These are phyloP conservation scores for Camellia granthamiana DNA, from an alignment of 148 eudicot species.

Conservation along the genomic window DNA sequence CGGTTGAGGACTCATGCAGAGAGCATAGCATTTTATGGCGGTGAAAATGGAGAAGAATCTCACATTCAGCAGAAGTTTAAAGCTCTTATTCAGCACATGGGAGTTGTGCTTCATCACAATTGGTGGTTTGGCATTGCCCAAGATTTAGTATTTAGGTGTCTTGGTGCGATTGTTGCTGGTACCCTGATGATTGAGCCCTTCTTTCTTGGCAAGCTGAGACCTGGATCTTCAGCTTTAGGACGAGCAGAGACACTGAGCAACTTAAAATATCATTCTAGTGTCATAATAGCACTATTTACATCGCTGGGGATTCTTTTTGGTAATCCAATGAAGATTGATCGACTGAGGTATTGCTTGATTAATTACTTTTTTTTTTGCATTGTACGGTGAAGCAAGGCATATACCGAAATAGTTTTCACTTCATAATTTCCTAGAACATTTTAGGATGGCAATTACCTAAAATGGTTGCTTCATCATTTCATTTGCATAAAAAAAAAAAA, in stretches of 20 bases:
- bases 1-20: constrained; percentile 91
- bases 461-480: not conserved
- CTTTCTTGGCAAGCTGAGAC: constrained; percentile 79
- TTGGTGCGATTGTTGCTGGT: constrained; percentile 96
- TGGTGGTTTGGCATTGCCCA: constrained; percentile 99
- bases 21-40: constrained; percentile 90
- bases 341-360: constrained; percentile 62
- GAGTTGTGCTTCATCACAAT: constrained; percentile 76
- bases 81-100: constrained; percentile 72
- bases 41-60: constrained; percentile 82
- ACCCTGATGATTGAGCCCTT: constrained; percentile 91
- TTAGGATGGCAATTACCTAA: not conserved
- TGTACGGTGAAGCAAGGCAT: not conserved
- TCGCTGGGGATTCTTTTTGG: constrained; percentile 82
- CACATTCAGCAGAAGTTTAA: constrained; percentile 83
- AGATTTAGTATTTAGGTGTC: constrained; percentile 86
- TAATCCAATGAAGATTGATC: constrained; percentile 86
- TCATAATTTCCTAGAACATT: not conserved
- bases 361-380: constrained; percentile 4
- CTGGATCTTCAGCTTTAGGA: constrained; percentile 85
- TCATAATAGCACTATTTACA: constrained; percentile 83
- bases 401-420: no score
- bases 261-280: constrained; percentile 93
- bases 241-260: constrained; percentile 97
- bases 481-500: no score